These are phyloP conservation scores for Fibroporia radiculosa DNA, from an alignment of 768 basidiomycete species.

Conservation along the genomic window DNA sequence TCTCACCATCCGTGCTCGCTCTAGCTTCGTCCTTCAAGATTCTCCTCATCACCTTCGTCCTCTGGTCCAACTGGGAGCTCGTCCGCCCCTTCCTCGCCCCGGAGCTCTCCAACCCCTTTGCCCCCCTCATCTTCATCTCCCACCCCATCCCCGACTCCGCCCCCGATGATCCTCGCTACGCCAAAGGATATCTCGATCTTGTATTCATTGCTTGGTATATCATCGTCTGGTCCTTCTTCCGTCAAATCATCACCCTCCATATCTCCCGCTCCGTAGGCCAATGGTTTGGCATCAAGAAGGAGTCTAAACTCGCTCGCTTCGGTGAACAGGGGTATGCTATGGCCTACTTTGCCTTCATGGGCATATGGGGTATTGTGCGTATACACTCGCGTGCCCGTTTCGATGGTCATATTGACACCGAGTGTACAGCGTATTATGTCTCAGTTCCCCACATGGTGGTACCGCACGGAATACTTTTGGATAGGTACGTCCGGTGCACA, in stretches of 20 bases:
- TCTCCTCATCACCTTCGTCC: conserved; percentile 48
- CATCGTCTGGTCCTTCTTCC: conserved; percentile 82
- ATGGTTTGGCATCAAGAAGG: conserved; percentile 60
- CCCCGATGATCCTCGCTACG: conserved; percentile 51
- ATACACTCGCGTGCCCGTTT: not conserved
- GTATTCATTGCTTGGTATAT: conserved; percentile 77
- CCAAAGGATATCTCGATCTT: conserved; percentile 69
- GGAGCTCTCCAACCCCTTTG: conserved; percentile 63
- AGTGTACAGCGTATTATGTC: conserved; percentile 67
- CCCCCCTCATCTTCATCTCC: conserved; percentile 63
- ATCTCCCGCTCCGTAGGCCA: conserved; percentile 61
- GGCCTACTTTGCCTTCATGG: conserved; percentile 68
- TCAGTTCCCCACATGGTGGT: conserved; percentile 80
- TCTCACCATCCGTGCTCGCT: not conserved
- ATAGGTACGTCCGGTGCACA: conserved; percentile 35
- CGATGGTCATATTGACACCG: not conserved
- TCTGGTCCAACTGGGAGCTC: conserved; percentile 61
- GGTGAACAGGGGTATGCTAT: conserved; percentile 88
- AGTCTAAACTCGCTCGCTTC: conserved; percentile 71
- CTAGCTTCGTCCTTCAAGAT: conserved; percentile 62
- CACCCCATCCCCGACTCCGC: conserved; percentile 46
- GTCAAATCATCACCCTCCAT: conserved; percentile 65
- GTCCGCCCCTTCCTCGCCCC: conserved; percentile 39
- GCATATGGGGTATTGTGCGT: conserved; percentile 74
- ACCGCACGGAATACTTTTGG: conserved; percentile 79